Percentiles rank a stretch among this genome's conserved stretches.
phyloP scores from a whole-genome alignment of 805 yeast genomes.

The Kluyveromyces wickerhamii region DNA sequence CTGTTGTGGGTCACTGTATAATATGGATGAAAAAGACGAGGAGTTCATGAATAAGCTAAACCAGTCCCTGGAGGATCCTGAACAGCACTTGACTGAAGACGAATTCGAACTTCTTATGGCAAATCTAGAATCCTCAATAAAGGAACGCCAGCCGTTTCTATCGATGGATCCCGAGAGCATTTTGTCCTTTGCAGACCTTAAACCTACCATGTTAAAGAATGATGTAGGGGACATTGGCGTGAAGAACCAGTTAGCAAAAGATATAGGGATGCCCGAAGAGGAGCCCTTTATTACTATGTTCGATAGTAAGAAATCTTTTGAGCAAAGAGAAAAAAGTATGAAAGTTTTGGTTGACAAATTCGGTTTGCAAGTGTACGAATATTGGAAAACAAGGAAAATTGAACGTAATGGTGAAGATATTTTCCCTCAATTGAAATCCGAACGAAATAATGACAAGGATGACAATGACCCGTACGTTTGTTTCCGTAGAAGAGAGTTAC shows the following conservation, averaged over 20 bases:
- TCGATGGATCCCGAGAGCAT: slow-evolving; percentile 78
- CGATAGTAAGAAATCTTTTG: slow-evolving; percentile 30
- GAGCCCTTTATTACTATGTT: slow-evolving; percentile 52
- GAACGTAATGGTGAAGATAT: slow-evolving; percentile 61
- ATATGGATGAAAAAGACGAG: slow-evolving; percentile 86
- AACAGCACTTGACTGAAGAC: slow-evolving; percentile 51
- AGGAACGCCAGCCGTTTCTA: slow-evolving; percentile 81
- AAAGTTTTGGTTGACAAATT: slow-evolving; percentile 41
- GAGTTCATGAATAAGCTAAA: slow-evolving; percentile 47
- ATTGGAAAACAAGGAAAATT: slow-evolving; percentile 74
- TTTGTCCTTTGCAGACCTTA: slow-evolving; percentile 60
- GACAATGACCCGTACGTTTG: slow-evolving; percentile 93
- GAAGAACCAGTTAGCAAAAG: slow-evolving; percentile 48
- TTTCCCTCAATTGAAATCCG: slow-evolving; percentile 71
- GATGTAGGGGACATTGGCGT: slow-evolving; percentile 42
- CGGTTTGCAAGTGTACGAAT: slow-evolving; percentile 65
- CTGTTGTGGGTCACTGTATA: slow-evolving; percentile 75
- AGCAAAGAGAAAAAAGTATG: slow-evolving; percentile 38
- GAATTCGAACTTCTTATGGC: slow-evolving; percentile 79
- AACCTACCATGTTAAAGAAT: slow-evolving; percentile 38
- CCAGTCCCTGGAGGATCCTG: slow-evolving; percentile 15
- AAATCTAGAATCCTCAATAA: slow-evolving; percentile 63
- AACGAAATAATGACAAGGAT: slow-evolving; percentile 81
- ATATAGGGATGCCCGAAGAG: slow-evolving; percentile 36
- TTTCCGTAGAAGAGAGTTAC: slow-evolving; percentile 88